Conservation (phyloP, 352 stramenopile genomes). For the Pythium apleroticum region DNA sequence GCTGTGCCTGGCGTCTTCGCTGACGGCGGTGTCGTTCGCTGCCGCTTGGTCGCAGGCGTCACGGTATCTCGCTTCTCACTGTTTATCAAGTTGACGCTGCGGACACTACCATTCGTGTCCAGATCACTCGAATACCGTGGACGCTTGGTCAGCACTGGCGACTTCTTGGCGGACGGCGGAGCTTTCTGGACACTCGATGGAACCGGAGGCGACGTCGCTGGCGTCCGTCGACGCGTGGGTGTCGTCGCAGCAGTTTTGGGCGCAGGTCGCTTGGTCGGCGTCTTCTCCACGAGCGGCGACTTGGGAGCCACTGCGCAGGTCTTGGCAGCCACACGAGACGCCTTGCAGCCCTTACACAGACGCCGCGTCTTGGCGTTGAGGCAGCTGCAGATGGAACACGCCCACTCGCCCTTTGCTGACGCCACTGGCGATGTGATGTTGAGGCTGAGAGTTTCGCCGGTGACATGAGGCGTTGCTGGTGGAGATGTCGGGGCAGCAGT, state of each 20-base stretch:
- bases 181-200: slow-evolving; percentile 1
- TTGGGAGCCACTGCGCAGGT: slow-evolving; percentile 10
- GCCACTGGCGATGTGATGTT: slow-evolving; percentile 14
- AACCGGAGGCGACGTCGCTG: neutral
- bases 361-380: slow-evolving; percentile 48
- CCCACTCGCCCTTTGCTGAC: slow-evolving; percentile 39
- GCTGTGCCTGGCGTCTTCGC: slow-evolving; percentile 6
- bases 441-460: neutral
- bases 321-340: slow-evolving; percentile 23
- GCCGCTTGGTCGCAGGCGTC: slow-evolving; percentile 16
- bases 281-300: slow-evolving; percentile 8
- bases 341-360: slow-evolving; percentile 49
- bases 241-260: slow-evolving; percentile 7
- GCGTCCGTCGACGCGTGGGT: slow-evolving; percentile 3
- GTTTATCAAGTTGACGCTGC: slow-evolving; percentile 15
- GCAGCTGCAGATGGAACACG: slow-evolving; percentile 50
- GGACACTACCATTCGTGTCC: slow-evolving; percentile 12
- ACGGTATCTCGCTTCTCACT: slow-evolving; percentile 8
- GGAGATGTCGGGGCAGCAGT: neutral
- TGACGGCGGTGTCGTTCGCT: slow-evolving; percentile 11
- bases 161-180: neutral
- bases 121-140: slow-evolving; percentile 11
- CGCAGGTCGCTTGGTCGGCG: slow-evolving; percentile 3
- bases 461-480: neutral
- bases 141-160: slow-evolving; percentile 12